A percentile compares a stretch with the other conserved stretches of the same genome.
Evolutionary conservation across 129 eudicot species (phyloP).

Genomic region (Saposhnikovia divaricata): DNA sequence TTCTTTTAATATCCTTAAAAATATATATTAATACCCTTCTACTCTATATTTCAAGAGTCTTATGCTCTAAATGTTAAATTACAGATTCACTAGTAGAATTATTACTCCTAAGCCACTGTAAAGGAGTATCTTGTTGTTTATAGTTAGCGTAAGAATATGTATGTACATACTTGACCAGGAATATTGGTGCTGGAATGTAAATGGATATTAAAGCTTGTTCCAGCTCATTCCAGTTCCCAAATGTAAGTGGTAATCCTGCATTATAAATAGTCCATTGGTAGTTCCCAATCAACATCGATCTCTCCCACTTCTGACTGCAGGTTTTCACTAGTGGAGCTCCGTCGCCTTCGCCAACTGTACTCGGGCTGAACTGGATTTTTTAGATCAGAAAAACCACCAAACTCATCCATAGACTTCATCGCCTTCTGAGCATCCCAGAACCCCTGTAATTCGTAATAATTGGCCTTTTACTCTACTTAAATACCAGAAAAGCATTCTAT

Average conservation of each 20-base stretch:
- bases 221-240: neutral
- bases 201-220: neutral
- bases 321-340: constrained; percentile 18
- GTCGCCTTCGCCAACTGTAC: constrained; percentile 21
- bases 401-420: constrained; percentile 35
- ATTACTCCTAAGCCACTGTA: neutral
- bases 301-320: constrained; percentile 23
- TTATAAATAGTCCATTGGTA: constrained; percentile 77
- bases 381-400: constrained; percentile 30
- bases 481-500: neutral
- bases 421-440: constrained; percentile 46
- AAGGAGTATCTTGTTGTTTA: neutral
- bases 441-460: constrained; percentile 29
- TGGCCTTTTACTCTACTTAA: constrained; percentile 1
- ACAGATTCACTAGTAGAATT: neutral
- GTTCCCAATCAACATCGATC: constrained; percentile 52
- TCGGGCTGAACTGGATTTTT: constrained; percentile 14
- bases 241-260: neutral
- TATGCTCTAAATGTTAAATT: neutral
- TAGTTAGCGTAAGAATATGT: neutral
- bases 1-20: no score
- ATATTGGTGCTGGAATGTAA: neutral
- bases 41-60: neutral
- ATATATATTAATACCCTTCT: neutral
- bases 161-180: no score